Evolutionary conservation across 228 moss, liverwort and hornwort species (phyloP).

Genomic region (Sphagnum magellanicum): DNA sequence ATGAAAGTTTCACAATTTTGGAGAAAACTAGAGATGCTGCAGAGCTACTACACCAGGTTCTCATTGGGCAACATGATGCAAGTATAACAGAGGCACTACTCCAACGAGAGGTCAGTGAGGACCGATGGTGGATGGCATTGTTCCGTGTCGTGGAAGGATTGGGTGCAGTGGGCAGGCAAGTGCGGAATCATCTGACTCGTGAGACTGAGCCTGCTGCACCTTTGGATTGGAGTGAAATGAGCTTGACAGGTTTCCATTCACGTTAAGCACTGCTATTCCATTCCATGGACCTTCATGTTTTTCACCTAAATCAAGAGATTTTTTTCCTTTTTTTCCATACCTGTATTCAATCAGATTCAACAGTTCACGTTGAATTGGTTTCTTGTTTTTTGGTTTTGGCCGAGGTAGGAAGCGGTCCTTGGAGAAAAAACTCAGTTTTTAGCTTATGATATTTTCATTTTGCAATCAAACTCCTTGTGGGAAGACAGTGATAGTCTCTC

Average conservation of each 20-base stretch:
- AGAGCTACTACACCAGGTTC: slow-evolving; percentile 57
- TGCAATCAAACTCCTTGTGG: too few species aligned
- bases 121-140: slow-evolving; percentile 72
- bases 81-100: slow-evolving; percentile 41
- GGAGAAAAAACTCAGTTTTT: too few species aligned
- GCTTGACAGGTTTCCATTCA: slow-evolving; percentile 12
- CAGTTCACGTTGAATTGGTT: too few species aligned
- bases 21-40: slow-evolving; percentile 56
- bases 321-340: too few species aligned
- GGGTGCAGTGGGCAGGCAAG: slow-evolving; percentile 23
- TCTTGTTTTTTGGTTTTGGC: too few species aligned
- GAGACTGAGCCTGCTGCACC: slow-evolving; percentile 9
- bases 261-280: too few species aligned
- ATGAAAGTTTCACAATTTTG: slow-evolving; percentile 21
- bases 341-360: too few species aligned
- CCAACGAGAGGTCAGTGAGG: slow-evolving; percentile 43
- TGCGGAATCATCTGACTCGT: slow-evolving; percentile 11
- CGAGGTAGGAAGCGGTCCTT: too few species aligned
- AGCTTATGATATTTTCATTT: too few species aligned
- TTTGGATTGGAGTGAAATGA: slow-evolving; percentile 25
- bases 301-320: too few species aligned
- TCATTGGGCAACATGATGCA: slow-evolving; percentile 61
- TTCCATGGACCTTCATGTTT: too few species aligned
- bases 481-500: too few species aligned
- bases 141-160: slow-evolving; percentile 60